These are phyloP conservation scores for Pythium grandisporangium DNA, from an alignment of 352 stramenopile species.

Conservation along the genomic window DNA sequence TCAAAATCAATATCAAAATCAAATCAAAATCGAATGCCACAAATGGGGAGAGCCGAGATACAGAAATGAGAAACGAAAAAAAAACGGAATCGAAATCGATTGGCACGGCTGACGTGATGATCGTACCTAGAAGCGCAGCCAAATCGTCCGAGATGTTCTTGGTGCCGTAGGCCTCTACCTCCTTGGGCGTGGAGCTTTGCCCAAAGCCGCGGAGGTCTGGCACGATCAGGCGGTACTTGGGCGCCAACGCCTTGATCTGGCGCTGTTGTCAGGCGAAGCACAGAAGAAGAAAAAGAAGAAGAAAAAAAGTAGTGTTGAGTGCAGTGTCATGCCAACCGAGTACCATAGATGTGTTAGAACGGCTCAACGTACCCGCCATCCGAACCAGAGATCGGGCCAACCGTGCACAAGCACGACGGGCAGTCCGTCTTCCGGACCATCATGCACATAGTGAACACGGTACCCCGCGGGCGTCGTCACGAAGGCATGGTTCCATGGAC, in stretches of 20 bases:
- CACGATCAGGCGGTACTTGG: conserved; percentile 48
- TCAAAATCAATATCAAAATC: no score
- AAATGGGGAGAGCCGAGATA: no score
- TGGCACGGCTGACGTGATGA: no score
- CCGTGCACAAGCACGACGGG: conserved; percentile 51
- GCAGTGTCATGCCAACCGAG: no score
- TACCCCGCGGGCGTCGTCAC: no score
- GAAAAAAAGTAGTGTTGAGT: neutral
- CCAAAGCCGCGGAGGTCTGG: conserved; percentile 45
- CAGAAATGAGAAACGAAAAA: no score
- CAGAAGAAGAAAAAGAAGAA: no score
- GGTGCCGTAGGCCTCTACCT: conserved; percentile 27
- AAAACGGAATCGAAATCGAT: no score
- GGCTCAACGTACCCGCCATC: conserved; percentile 27
- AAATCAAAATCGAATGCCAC: no score
- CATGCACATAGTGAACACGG: conserved; percentile 52
- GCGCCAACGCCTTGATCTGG: conserved; percentile 32
- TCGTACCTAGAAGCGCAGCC: conserved; percentile 20
- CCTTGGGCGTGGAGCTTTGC: conserved; percentile 27
- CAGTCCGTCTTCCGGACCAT: conserved; percentile 25
- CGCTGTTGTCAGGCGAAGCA: no score
- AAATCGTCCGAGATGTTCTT: conserved; percentile 41
- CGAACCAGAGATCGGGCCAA: conserved; percentile 57
- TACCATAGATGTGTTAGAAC: neutral
- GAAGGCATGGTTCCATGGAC: no score